These are phyloP conservation scores for Leishmania tropica DNA, from an alignment of 208 protist genomes.

Conservation along the genomic window DNA sequence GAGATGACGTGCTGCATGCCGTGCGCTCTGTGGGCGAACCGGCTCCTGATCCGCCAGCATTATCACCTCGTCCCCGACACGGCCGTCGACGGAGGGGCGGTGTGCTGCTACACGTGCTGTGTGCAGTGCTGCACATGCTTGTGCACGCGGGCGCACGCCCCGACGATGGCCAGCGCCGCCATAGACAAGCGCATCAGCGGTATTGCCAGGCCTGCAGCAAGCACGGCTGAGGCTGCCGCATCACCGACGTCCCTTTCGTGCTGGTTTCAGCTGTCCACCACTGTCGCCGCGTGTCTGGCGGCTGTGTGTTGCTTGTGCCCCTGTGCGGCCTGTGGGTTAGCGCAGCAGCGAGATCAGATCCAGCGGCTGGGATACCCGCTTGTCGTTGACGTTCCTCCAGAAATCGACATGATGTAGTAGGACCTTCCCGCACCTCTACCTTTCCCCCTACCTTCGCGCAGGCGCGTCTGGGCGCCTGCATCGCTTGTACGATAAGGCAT, in stretches of 20 bases:
- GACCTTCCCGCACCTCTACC: background rate
- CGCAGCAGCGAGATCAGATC: constrained; percentile 52
- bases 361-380: constrained; percentile 43
- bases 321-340: constrained; percentile 41
- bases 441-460: background rate
- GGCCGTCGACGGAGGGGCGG: constrained; percentile 24
- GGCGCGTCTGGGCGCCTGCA: background rate
- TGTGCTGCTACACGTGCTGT: constrained; percentile 41
- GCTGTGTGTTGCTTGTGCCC: constrained; percentile 44
- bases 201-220: background rate
- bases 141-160: background rate
- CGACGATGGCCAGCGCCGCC: background rate
- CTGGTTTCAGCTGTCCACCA: constrained; percentile 34
- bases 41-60: constrained; percentile 52
- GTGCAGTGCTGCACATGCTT: constrained; percentile 31
- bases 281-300: constrained; percentile 27
- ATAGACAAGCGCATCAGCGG: background rate
- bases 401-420: constrained; percentile 30
- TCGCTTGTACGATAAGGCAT: background rate
- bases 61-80: constrained; percentile 44
- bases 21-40: constrained; percentile 53
- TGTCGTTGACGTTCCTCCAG: constrained; percentile 23
- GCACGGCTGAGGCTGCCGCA: background rate
- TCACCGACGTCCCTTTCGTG: constrained; percentile 22
- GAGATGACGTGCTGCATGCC: constrained; percentile 52